These are phyloP conservation scores for Metroxylon sagu DNA, from an alignment of 176 grass and related monocot species.

Conservation along the genomic window DNA sequence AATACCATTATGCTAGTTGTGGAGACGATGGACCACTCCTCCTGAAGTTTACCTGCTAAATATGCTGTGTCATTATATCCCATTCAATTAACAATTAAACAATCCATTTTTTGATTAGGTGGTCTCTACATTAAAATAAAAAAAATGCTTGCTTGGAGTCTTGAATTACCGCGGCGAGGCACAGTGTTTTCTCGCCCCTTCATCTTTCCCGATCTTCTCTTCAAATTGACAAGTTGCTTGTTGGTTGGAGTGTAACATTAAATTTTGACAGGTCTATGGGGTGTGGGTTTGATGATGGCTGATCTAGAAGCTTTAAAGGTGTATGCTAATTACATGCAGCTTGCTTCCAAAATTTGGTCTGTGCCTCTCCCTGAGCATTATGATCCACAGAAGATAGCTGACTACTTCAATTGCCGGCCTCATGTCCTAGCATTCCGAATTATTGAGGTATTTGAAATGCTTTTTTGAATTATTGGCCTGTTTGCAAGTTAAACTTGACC, in stretches of 20 bases:
- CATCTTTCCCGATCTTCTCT: background rate
- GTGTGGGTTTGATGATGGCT: constrained; percentile 75
- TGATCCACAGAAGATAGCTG: constrained; percentile 47
- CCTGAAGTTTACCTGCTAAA: no score
- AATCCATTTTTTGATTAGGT: no score
- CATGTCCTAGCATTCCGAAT: constrained; percentile 68
- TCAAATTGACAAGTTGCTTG: background rate
- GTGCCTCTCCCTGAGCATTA: constrained; percentile 77
- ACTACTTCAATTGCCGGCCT: constrained; percentile 63
- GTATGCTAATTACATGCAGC: constrained; percentile 45
- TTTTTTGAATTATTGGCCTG: background rate
- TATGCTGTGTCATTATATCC: no score
- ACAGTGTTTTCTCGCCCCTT: background rate
- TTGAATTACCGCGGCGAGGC: no score
- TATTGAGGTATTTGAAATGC: constrained; percentile 37
- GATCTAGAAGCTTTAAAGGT: constrained; percentile 71
- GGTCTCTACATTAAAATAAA: no score
- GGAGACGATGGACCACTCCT: no score
- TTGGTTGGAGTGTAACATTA: background rate
- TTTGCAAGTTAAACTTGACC: no score
- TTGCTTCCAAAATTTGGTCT: constrained; percentile 29
- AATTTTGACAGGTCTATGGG: constrained; percentile 43
- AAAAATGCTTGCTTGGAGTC: no score
- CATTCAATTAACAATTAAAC: no score
- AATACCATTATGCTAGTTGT: no score